Percentiles rank a stretch among this genome's conserved stretches.
Conservation (phyloP, 805 yeast genomes). For the Metschnikowia picachoensis region DNA sequence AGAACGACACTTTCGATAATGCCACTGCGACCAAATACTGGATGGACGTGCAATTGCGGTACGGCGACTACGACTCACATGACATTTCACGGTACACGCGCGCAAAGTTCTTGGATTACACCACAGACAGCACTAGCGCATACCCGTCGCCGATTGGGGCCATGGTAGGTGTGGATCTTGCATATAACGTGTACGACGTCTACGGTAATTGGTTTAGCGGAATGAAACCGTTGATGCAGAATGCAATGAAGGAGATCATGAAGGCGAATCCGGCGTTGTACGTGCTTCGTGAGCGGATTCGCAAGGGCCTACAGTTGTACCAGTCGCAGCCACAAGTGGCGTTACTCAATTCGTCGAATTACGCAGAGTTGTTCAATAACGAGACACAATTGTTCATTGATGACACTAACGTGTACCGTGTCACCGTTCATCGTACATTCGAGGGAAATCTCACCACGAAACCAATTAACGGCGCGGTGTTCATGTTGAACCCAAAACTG, state of each 20-base stretch:
- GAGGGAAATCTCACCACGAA: constrained; percentile 92
- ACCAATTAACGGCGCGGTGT: constrained; percentile 90
- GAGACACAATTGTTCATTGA: constrained; percentile 86
- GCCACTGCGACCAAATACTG: constrained; percentile 70
- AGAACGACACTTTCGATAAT: constrained; percentile 60
- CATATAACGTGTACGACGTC: constrained; percentile 93
- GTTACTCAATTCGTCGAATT: constrained; percentile 81
- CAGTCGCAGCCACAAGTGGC: constrained; percentile 94
- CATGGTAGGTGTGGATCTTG: constrained; percentile 85
- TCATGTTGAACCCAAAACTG: constrained; percentile 82
- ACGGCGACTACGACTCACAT: constrained; percentile 97
- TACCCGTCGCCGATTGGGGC: constrained; percentile 95
- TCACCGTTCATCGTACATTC: constrained; percentile 82
- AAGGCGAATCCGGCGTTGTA: constrained; percentile 90
- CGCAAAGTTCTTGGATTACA: constrained; percentile 89
- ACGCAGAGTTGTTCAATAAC: constrained; percentile 81
- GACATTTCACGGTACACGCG: constrained; percentile 92
- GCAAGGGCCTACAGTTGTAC: constrained; percentile 90
- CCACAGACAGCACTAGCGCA: constrained; percentile 76
- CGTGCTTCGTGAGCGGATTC: constrained; percentile 86
- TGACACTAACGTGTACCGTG: constrained; percentile 92
- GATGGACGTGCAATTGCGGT: constrained; percentile 92
- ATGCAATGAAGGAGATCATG: constrained; percentile 91
- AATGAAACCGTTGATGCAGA: constrained; percentile 80
- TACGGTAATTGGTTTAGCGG: constrained; percentile 99